Evolutionary conservation across 2,329 filamentous ascomycete species (phyloP), one percentile per base, ranked within the genome.

Genomic region (Xylaria sp.): DNA sequence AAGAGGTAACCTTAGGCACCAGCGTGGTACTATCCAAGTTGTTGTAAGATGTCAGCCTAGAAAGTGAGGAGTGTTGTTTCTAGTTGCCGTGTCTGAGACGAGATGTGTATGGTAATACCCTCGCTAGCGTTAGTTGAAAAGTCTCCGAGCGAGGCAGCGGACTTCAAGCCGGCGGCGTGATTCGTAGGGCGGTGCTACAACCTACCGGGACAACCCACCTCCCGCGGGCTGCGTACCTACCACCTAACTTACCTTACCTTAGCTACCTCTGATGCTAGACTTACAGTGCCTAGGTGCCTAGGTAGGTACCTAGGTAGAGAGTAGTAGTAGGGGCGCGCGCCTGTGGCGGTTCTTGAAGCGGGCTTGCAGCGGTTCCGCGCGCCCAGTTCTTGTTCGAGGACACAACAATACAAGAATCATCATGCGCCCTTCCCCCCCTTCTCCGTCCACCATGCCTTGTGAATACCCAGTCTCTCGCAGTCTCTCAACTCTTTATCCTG

Each of bases 121-220:
- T 35, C 25, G 56, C 38, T 51, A 9, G 31, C 45, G 54, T 33
- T 50, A 6, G 35, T 17, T 21, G 7, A 28, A 55, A 60, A 60
- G 57, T 60, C 57, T 60, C 57, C 57, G 57, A 60, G 6, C 7
- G 31, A 35, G 33, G 23, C 3, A 31, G 12, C 84, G 37, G 33
- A n/a, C 9, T 33, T 55, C n/a, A 11, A 23, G 14, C 50, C 49
- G 42, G 43, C 57, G 51, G 58, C 43, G 31, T 49, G 57, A 50
- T 55, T 56, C 69, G 25, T 23, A 14, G 50, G 3, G 11, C 4
- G 21, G 35, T 43, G 50, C 43, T 28, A 37, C n/a, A n/a, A 19
- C 40, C 7, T 38, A 14, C 40, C 49, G 38, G 54, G 33, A 59
- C 55, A 53, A 62, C 49, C 60, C 47, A 46, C 31, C 31, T 31